Percentiles rank a stretch among this genome's conserved stretches.
These are phyloP conservation scores for Ceratonia siliqua DNA, from an alignment of 306 rosid genomes.

Conservation along the genomic window DNA sequence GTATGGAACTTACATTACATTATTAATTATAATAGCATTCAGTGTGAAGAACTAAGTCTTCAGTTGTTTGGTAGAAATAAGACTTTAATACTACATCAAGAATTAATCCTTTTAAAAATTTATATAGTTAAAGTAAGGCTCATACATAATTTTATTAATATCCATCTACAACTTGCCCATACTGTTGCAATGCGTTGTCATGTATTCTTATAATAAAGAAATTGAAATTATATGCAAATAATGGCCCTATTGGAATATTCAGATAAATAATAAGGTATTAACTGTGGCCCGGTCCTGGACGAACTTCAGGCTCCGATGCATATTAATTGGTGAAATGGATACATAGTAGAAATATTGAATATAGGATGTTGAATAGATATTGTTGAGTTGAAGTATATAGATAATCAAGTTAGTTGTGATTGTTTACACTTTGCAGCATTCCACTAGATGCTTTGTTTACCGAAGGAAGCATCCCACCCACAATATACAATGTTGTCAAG, in stretches of 20 bases:
- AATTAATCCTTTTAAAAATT: not conserved
- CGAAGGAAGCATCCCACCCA: slow-evolving; percentile 57
- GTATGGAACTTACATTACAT: not conserved
- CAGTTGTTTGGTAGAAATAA: not conserved
- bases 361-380: slow-evolving; percentile 8
- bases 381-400: slow-evolving; percentile 25
- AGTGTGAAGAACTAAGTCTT: no score
- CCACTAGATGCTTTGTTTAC: slow-evolving; percentile 49
- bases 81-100: no score
- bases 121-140: not conserved
- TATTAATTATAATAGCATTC: not conserved
- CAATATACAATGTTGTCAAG: slow-evolving; percentile 65
- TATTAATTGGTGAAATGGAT: not conserved
- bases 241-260: not conserved
- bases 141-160: not conserved
- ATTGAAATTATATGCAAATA: not conserved
- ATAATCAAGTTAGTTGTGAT: not conserved
- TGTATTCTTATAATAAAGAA: not conserved
- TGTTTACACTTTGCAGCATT: slow-evolving; percentile 58
- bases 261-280: not conserved
- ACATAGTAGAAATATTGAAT: not conserved
- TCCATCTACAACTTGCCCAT: not conserved
- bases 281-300: not conserved
- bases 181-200: no score
- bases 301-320: not conserved